phyloP scores from a whole-genome alignment of 2,329 filamentous ascomycete species.

The Dothistroma septosporum region DNA sequence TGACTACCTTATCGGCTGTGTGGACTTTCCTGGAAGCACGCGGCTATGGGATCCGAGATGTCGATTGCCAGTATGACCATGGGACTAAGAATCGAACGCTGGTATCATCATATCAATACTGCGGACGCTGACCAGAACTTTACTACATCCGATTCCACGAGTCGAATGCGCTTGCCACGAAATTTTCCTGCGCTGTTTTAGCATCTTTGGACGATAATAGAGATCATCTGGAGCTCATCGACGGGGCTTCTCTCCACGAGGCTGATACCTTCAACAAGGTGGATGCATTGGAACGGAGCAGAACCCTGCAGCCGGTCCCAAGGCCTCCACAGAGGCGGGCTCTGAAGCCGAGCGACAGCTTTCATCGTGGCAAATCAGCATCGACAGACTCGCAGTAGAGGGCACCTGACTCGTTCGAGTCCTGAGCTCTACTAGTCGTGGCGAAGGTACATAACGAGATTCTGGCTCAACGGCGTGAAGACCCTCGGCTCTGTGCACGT shows the following conservation, averaged over 20 bases:
- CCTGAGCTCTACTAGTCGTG: neutral
- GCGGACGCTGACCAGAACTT: no score
- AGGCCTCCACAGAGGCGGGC: neutral
- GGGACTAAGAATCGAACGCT: neutral
- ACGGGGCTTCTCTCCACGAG: neutral
- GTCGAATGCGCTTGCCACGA: no score
- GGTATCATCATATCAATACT: neutral
- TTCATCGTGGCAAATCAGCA: slow-evolving; percentile 19
- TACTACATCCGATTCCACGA: no score
- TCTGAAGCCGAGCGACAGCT: neutral
- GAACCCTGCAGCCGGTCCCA: neutral
- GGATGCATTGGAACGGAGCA: neutral
- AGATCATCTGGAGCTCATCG: neutral
- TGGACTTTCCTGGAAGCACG: neutral
- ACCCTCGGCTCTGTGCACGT: slow-evolving; percentile 5
- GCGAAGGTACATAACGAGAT: neutral
- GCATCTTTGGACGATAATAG: neutral
- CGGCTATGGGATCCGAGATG: neutral
- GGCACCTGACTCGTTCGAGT: neutral
- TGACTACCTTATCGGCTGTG: neutral
- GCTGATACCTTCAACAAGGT: neutral
- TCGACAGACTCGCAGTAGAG: slow-evolving; percentile 8
- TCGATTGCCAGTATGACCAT: neutral
- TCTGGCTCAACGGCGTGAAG: neutral
- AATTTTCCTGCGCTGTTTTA: neutral